A percentile compares a stretch with the other conserved stretches of the same genome.
Evolutionary conservation across 306 rosid species (phyloP).

Genomic region (Malus orientalis): DNA sequence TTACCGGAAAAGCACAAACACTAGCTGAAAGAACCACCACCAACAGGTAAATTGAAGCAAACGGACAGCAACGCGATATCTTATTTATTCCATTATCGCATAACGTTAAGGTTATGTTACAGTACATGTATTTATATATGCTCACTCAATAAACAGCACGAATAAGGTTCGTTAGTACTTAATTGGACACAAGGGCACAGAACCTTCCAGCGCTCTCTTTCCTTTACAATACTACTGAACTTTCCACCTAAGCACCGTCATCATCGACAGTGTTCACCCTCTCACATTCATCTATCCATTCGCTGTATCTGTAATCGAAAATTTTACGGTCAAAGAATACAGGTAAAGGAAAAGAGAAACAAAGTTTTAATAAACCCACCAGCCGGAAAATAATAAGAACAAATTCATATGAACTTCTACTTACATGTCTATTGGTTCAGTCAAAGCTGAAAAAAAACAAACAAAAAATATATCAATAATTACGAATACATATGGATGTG

Average conservation of each 20-base stretch:
- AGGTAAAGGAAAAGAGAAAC: neutral
- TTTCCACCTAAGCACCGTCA: constrained; percentile 42
- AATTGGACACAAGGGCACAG: neutral
- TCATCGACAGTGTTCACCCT: constrained; percentile 75
- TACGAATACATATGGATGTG: neutral
- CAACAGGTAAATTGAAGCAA: neutral
- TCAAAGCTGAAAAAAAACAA: constrained; percentile 50
- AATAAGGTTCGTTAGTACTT: neutral
- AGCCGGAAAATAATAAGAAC: neutral
- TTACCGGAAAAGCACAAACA: neutral
- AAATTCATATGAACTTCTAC: neutral
- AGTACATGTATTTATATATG: neutral
- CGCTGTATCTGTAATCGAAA: constrained; percentile 64
- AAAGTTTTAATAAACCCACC: neutral
- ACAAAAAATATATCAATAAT: constrained; percentile 2
- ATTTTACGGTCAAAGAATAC: neutral
- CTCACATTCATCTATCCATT: constrained; percentile 96
- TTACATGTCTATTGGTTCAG: constrained; percentile 87
- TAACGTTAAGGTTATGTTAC: neutral
- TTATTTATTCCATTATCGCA: neutral
- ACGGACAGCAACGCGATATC: neutral
- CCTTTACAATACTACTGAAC: neutral
- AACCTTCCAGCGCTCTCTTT: neutral
- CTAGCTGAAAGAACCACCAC: neutral
- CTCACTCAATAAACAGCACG: neutral